A percentile compares a stretch with the other conserved stretches of the same genome.
phyloP scores from a whole-genome alignment of 2,329 filamentous ascomycete genomes.

The Aspergillus felis region DNA sequence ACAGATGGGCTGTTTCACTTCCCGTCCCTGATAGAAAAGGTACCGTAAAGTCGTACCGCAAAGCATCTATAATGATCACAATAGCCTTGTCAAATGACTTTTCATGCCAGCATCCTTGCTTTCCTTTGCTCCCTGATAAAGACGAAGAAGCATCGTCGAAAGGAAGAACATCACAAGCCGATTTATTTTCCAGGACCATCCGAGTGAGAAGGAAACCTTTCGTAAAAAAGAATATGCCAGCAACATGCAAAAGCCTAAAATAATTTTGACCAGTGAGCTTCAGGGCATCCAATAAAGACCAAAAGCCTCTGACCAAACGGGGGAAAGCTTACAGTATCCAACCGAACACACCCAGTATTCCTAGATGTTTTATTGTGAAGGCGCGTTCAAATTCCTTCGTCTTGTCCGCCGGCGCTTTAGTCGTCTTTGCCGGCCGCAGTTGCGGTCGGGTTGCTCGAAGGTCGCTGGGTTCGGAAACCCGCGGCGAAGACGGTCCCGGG shows the following conservation, averaged over 20 bases:
- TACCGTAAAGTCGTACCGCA: constrained; percentile 95
- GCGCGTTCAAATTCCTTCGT: constrained; percentile 31
- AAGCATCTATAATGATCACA: constrained; percentile 83
- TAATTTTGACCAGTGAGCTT: neutral
- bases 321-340: constrained; percentile 39
- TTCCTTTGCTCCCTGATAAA: constrained; percentile 22
- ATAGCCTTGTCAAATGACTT: constrained; percentile 91
- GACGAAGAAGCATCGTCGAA: constrained; percentile 43
- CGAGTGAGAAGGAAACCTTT: constrained; percentile 91
- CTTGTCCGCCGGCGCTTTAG: constrained; percentile 23
- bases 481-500: constrained; percentile 5
- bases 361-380: constrained; percentile 37
- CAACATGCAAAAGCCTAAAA: constrained; percentile 64
- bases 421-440: constrained; percentile 20
- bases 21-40: constrained; percentile 57
- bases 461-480: constrained; percentile 8
- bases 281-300: neutral
- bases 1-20: constrained; percentile 54
- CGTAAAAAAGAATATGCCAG: constrained; percentile 88
- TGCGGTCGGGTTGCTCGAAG: constrained; percentile 7
- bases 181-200: constrained; percentile 72
- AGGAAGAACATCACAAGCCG: constrained; percentile 65
- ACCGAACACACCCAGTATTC: constrained; percentile 34
- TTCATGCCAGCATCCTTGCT: constrained; percentile 88
- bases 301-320: neutral